Base-by-base conservation (phyloP, 2,329 filamentous ascomycete genomes). In the Thermomyces lanuginosus region DNA sequence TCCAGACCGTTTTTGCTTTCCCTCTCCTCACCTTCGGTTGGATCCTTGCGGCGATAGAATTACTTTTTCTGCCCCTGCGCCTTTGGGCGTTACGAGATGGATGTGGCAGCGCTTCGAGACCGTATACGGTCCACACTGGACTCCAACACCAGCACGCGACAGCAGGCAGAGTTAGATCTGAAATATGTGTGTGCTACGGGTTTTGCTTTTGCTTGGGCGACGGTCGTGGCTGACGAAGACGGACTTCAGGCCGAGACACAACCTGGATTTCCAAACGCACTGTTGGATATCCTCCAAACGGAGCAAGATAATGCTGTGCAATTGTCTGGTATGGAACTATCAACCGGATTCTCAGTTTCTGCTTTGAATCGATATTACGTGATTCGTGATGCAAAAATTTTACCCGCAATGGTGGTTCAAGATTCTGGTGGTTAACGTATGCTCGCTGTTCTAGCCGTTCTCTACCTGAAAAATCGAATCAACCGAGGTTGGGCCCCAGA, bases 391-490 rank as follows among this genome's bases (percentile, higher is more conserved):
- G n/a, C n/a, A n/a, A n/a, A n/a, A n/a, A n/a, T n/a, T n/a, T n/a
- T n/a, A n/a, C n/a, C n/a, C n/a, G n/a, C n/a, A n/a, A n/a, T n/a
- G n/a, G n/a, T n/a, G n/a, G n/a, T n/a, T n/a, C n/a, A n/a, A n/a
- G n/a, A n/a, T n/a, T 17, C 19, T 28, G 22, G 8, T 27, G 24
- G 24, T 22, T 6, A 12, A 8, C 13, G 17, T 17, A 10, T 16
- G 16, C 14, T 10, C 13, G 16, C 16, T 24, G 36, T 33, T 38
- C 22, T 55, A 93, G 86, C 83, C 47, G 84, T 86, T 48, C 81
- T 98, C 43, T 98, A 95, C 60, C 72, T 95, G 53, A 98, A 98
- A 63, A 95, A 98, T 60, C 78, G 84, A 50, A 78, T 95, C 53
- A 86, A 79, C 53, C 78, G 84, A 49, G 83, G 81, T 44, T 98